These are phyloP conservation scores for Clarireedia hainanense DNA, from an alignment of 2,329 filamentous ascomycete genomes.

Conservation along the genomic window DNA sequence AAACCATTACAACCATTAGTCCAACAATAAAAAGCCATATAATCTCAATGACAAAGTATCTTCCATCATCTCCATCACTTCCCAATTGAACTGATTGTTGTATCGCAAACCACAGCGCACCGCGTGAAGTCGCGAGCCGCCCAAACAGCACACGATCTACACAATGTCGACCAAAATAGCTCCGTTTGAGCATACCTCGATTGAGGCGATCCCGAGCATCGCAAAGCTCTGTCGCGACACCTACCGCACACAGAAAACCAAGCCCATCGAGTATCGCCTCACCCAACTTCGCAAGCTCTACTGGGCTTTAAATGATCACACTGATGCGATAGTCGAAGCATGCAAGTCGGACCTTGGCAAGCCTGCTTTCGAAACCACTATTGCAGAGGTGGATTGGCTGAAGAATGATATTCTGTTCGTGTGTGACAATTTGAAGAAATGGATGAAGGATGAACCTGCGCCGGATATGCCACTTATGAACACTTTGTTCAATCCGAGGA, in stretches of 20 bases:
- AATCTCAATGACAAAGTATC: no score
- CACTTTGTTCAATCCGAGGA: slow-evolving; percentile 61
- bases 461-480: slow-evolving; percentile 62
- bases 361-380: slow-evolving; percentile 61
- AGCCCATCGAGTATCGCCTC: slow-evolving; percentile 72
- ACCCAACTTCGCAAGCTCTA: slow-evolving; percentile 89
- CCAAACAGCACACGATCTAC: not conserved
- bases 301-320: slow-evolving; percentile 81
- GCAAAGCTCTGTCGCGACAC: slow-evolving; percentile 55
- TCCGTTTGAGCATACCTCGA: slow-evolving; percentile 51
- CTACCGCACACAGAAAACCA: slow-evolving; percentile 76
- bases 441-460: slow-evolving; percentile 74
- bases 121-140: no score
- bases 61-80: no score
- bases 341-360: slow-evolving; percentile 73
- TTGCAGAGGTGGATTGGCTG: slow-evolving; percentile 71
- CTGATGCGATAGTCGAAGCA: slow-evolving; percentile 64
- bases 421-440: slow-evolving; percentile 70
- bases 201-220: slow-evolving; percentile 57
- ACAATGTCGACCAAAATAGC: slow-evolving; percentile 16
- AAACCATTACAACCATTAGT: no score
- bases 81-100: no score
- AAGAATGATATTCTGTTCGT: slow-evolving; percentile 75
- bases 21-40: no score
- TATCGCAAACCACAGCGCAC: not conserved